A percentile compares a stretch with the other conserved stretches of the same genome.
phyloP scores from a whole-genome alignment of 164 flowering plant species.

The Umbellularia californica region DNA sequence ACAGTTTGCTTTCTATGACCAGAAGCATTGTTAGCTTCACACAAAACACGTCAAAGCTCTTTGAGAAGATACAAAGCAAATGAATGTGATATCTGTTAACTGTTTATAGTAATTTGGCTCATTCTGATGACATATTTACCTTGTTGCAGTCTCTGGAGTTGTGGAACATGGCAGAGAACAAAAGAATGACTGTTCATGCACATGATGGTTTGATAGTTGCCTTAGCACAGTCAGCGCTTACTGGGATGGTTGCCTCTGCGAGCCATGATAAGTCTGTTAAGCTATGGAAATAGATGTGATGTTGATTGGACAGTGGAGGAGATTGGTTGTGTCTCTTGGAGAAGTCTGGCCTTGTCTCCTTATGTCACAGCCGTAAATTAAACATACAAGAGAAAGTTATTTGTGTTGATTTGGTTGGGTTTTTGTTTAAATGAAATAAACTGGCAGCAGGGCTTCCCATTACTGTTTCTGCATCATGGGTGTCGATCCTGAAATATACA shows the following conservation, averaged over 20 bases:
- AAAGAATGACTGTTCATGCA: slow-evolving; percentile 73
- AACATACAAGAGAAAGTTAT: not conserved
- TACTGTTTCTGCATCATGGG: not conserved
- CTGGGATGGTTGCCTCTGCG: slow-evolving; percentile 93
- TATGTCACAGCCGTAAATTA: not conserved
- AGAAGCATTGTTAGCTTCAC: too few species aligned
- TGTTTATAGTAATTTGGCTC: not conserved
- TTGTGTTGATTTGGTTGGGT: slow-evolving; percentile 1
- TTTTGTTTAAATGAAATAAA: slow-evolving; percentile 9
- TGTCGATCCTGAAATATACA: not conserved
- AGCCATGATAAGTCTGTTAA: slow-evolving; percentile 89
- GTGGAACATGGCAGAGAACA: slow-evolving; percentile 92
- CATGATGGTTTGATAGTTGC: slow-evolving; percentile 79
- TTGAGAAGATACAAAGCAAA: too few species aligned
- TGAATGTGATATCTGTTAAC: not conserved
- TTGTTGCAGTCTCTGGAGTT: slow-evolving; percentile 75
- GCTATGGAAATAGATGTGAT: slow-evolving; percentile 63
- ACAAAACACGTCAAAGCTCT: not conserved
- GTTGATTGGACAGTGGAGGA: not conserved
- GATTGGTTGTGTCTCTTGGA: not conserved
- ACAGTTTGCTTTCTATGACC: too few species aligned
- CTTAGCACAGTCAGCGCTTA: slow-evolving; percentile 67
- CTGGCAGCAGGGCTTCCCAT: slow-evolving; percentile 7
- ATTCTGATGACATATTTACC: not conserved
- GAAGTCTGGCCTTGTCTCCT: not conserved